phyloP scores from a whole-genome alignment of 805 yeast genomes.

The Myxozyma udenii region DNA sequence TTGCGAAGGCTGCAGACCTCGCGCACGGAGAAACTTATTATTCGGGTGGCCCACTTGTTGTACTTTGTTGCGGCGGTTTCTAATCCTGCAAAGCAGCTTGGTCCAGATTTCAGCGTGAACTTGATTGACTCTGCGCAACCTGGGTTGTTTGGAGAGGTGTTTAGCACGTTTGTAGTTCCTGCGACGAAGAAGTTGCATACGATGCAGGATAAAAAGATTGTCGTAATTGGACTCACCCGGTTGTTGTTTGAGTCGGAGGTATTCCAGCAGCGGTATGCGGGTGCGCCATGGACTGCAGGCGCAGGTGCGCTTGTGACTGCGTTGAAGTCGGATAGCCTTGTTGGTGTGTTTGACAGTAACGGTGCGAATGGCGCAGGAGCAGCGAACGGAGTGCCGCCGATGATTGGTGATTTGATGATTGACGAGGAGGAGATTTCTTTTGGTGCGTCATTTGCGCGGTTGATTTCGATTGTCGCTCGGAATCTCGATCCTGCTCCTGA shows the following conservation, averaged over 20 bases:
- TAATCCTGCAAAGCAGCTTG: constrained; percentile 38
- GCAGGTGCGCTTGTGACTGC: constrained; percentile 8
- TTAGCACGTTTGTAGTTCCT: constrained; percentile 39
- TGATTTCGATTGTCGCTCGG: constrained; percentile 58
- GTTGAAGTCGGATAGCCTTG: constrained; percentile 16
- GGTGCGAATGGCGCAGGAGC: constrained; percentile 41
- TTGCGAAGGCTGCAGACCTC: constrained; percentile 77
- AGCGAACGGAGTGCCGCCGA: constrained; percentile 37
- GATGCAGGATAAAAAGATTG: constrained; percentile 45
- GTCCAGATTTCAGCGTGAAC: constrained; percentile 54
- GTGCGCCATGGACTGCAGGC: constrained; percentile 38
- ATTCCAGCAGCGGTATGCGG: constrained; percentile 45
- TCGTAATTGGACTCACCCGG: constrained; percentile 50
- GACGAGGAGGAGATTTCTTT: constrained; percentile 63
- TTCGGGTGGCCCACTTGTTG: constrained; percentile 65
- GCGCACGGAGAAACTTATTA: constrained; percentile 76
- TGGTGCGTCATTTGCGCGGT: constrained; percentile 79
- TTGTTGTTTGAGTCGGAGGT: constrained; percentile 41
- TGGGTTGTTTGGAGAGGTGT: constrained; percentile 38
- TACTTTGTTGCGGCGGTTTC: constrained; percentile 48
- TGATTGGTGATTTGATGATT: constrained; percentile 2
- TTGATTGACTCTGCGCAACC: constrained; percentile 73
- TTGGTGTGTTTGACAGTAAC: constrained; percentile 13
- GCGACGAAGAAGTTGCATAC: constrained; percentile 41
- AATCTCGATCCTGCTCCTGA: constrained; percentile 69